Percentiles rank a stretch among this genome's conserved stretches.
These are phyloP conservation scores for Carnegiea gigantea DNA, from an alignment of 179 eudicot species.

Conservation along the genomic window DNA sequence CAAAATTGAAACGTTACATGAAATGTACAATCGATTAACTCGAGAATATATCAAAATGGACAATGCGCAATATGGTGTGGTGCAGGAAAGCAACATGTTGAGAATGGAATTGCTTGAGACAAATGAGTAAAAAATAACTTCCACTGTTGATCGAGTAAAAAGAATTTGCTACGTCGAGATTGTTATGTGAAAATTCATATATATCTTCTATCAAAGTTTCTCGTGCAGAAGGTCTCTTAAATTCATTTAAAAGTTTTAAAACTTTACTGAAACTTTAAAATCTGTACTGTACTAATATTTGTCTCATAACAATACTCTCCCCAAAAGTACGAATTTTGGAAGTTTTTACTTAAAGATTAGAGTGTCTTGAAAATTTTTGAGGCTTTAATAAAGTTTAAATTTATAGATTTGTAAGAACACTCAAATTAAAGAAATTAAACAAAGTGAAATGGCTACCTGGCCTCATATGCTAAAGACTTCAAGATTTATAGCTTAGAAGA, in stretches of 20 bases:
- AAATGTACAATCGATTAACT: not conserved
- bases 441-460: not conserved
- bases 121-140: not conserved
- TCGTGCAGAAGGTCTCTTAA: not conserved
- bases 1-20: not conserved
- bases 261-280: no score
- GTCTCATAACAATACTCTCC: no score
- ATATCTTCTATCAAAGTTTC: not conserved
- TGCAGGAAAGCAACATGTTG: not conserved
- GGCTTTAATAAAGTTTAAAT: no score
- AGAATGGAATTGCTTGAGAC: no score
- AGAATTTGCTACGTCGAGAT: no score
- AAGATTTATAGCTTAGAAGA: not conserved
- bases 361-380: no score
- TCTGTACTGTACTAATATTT: no score
- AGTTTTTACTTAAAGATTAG: no score
- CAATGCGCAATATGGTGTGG: not conserved
- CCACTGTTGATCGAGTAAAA: not conserved
- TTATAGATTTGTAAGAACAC: no score
- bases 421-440: not conserved
- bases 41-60: not conserved
- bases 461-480: not conserved
- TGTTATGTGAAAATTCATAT: no score
- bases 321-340: no score
- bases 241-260: no score